Evolutionary conservation across 306 rosid species (phyloP), one percentile per base, ranked within the genome.

Genomic region (Gynostemma pentaphyllum): DNA sequence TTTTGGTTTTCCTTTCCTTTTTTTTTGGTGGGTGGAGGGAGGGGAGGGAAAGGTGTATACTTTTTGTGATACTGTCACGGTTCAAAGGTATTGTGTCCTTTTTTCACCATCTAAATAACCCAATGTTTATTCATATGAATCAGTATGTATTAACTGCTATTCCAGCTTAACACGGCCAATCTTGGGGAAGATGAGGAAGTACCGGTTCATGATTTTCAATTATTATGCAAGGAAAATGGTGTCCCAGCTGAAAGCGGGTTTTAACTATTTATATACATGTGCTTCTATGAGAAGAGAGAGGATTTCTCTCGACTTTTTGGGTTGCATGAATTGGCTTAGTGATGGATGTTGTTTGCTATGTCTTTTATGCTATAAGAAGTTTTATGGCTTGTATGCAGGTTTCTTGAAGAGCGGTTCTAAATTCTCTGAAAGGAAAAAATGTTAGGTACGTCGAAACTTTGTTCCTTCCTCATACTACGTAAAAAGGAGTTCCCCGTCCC

Each of bases 341-440:
- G 14, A 47, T 65, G 32, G 44, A 42, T 29, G 56, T 18, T 47
- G 30, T 29, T 47, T 13, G 19, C 45, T 10, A n/a, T 14, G 18
- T 65, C 45, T 48, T 34, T 47, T 46, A 48, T 34, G 26, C 45
- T 45, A 32, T 26, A 65, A 28, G 46, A 48, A 34, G 46, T 65
- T 65, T 30, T 65, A 19, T 65, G 69, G 57, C 34, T 65, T 65
- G 44, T 30, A 26, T 65, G 69, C 69, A 65, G 69, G 69, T 65
- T 5, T 18, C 22, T 14, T 65, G 69, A 48, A 65, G 60, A 41
- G 41, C 46, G 21, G 45, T 47, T 15, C 40, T 63, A 63, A 45
- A 28, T 64, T 44, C 24, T 29, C 30, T 16, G 47, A 7, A 19
- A 3, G 5, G 48, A 34, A 9, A 60, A 39, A 39, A 21, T 40